These are phyloP conservation scores for Paracoccidioides brasiliensis DNA, from an alignment of 2,329 filamentous ascomycete species.

Conservation along the genomic window DNA sequence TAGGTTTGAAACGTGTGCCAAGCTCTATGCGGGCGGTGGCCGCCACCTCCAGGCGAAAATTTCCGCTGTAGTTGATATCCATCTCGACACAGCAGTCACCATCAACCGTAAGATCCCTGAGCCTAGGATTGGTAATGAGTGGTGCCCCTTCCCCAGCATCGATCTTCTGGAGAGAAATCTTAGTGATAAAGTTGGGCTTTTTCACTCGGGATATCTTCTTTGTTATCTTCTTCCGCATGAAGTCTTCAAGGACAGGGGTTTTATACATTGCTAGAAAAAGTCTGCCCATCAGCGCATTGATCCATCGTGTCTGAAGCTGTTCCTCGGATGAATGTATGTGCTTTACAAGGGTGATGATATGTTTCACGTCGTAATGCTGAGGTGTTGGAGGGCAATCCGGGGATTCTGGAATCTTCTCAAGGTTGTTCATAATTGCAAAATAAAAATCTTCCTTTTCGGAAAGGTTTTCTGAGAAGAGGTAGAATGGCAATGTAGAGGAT, in stretches of 20 bases:
- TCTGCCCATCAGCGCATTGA: slow-evolving; percentile 82
- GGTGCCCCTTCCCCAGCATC: slow-evolving; percentile 79
- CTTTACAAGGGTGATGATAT: slow-evolving; percentile 83
- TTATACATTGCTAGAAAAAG: slow-evolving; percentile 80
- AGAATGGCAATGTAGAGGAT: slow-evolving; percentile 64
- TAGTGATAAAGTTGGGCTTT: slow-evolving; percentile 77
- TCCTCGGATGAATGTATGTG: slow-evolving; percentile 84
- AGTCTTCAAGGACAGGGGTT: slow-evolving; percentile 65
- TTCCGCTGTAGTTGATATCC: slow-evolving; percentile 78
- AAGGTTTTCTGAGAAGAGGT: slow-evolving; percentile 85
- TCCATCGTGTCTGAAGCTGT: slow-evolving; percentile 77
- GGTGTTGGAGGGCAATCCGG: slow-evolving; percentile 51
- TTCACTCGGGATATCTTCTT: slow-evolving; percentile 95
- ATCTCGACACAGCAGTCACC: slow-evolving; percentile 80
- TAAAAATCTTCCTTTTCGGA: slow-evolving; percentile 99
- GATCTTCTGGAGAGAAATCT: slow-evolving; percentile 68
- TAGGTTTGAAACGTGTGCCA: slow-evolving; percentile 72
- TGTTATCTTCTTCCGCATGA: slow-evolving; percentile 72
- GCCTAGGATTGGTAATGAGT: slow-evolving; percentile 72
- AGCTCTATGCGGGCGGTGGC: slow-evolving; percentile 89
- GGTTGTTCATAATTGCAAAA: slow-evolving; percentile 75
- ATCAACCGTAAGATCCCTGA: slow-evolving; percentile 81
- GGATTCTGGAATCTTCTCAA: slow-evolving; percentile 52
- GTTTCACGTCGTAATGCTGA: slow-evolving; percentile 65
- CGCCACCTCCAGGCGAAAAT: slow-evolving; percentile 77